Base-by-base conservation (phyloP, 1,139 yeast genomes). In the Fermentozyma sake region DNA sequence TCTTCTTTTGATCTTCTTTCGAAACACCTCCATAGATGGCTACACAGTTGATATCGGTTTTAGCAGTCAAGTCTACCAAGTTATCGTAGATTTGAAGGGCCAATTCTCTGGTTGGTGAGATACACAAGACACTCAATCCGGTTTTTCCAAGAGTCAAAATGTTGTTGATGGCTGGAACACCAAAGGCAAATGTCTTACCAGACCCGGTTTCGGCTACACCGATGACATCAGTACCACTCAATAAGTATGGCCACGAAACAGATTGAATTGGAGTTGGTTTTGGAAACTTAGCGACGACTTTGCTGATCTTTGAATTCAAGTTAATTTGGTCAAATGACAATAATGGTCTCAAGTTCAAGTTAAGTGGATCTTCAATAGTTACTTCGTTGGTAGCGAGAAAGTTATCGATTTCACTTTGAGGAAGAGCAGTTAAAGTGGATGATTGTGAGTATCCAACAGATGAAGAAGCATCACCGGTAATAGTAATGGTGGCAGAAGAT, bases 121-220 rank as follows among this genome's bases (percentile, higher is more conserved):
- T 79, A 37, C 84, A 86, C 37, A 93, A 69, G 5, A 87, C 94
- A 44, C 76, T 76, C 33, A 84, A 68, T 11, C 83, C 84, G 22
- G 60, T 58, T 26, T 64, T 60, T 30, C 58, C 51, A 23, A 49
- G 46, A 26, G 64, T 56, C 31, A 69, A 54, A 38, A 87, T 62
- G 41, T 78, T 78, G 53, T 86, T 72, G 33, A 91, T 72, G n/a
- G 96, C 96, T 23, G 99, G 99, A 12, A 91, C 94, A 49, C 97
- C 96, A 54, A 91, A 91, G 1, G 97, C 97, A 58, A 89, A 80
- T 0, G 98, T 91, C 58, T 91, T 91, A 48, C 98, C 98, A 0
- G 96, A 86, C 24, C 98, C 98, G 8, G 98, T 91, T 61, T 91
- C 97, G 16, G 98, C 98, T 37, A 93, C 96, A 51, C 98, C 98